Conservation (phyloP, 1,284 basidiomycete genomes). For the Lentinula novae-zelandiae region DNA sequence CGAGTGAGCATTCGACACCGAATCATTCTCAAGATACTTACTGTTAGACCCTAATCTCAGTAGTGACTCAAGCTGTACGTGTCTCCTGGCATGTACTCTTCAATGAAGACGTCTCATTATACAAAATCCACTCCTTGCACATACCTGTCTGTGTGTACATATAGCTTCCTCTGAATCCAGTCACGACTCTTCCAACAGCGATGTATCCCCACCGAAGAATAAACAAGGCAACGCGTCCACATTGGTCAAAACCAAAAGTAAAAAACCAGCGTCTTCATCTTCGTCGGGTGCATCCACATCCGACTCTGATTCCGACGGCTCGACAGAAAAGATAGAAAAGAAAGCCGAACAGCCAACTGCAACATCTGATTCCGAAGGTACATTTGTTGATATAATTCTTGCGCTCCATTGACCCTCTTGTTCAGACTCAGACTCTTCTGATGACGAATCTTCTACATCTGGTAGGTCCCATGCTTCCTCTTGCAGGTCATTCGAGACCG, state of each 20-base stretch:
- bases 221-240: neutral
- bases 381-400: neutral
- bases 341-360: conserved; percentile 5
- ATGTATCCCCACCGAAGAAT: conserved; percentile 7
- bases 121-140: neutral
- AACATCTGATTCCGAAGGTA: neutral
- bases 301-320: conserved; percentile 15
- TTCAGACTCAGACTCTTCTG: neutral
- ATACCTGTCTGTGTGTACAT: neutral
- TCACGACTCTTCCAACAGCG: neutral
- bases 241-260: neutral
- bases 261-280: neutral
- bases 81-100: neutral
- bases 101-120: neutral
- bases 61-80: conserved; percentile 9
- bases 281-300: conserved; percentile 13
- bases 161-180: neutral
- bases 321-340: conserved; percentile 13
- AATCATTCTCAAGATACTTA: neutral
- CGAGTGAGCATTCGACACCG: conserved; percentile 24
- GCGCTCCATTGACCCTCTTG: neutral
- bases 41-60: neutral
- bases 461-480: neutral
- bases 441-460: neutral
- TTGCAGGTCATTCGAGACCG: neutral